These are phyloP conservation scores for Albophoma yamanashiensis DNA, from an alignment of 2,329 filamentous ascomycete species.

Conservation along the genomic window DNA sequence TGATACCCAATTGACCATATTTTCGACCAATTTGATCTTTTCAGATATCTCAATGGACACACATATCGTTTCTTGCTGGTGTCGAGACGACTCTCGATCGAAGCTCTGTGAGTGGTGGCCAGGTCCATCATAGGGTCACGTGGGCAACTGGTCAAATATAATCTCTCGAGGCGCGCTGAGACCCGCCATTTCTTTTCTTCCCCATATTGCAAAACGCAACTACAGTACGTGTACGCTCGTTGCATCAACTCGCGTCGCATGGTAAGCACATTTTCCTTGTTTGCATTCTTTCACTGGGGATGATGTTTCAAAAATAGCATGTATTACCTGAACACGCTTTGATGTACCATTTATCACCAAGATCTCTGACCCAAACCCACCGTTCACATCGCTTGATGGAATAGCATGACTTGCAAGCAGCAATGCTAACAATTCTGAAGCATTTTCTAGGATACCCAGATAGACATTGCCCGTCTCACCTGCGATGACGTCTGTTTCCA, in stretches of 20 bases:
- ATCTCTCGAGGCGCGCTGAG: background rate
- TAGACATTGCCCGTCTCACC: conserved; percentile 1
- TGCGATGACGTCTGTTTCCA: conserved; percentile 27
- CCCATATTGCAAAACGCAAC: background rate
- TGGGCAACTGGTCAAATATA: background rate
- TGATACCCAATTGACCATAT: conserved; percentile 7
- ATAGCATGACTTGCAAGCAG: conserved; percentile 1
- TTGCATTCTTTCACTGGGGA: conserved; percentile 18
- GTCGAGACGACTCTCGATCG: background rate
- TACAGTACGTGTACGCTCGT: background rate
- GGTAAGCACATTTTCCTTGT: conserved; percentile 7
- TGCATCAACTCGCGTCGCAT: background rate
- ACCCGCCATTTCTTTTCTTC: background rate
- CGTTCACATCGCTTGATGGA: conserved; percentile 4
- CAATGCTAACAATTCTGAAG: background rate
- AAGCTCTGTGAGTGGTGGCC: background rate
- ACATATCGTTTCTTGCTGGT: background rate
- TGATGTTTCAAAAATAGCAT: conserved; percentile 45
- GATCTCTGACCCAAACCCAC: conserved; percentile 50
- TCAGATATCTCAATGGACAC: background rate
- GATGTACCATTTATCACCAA: conserved; percentile 56
- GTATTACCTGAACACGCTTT: conserved; percentile 47
- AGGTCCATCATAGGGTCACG: background rate
- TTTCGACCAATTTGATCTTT: background rate
- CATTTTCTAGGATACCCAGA: background rate